Base-by-base conservation (phyloP, 352 stramenopile species). In the Phytophthora constricta region DNA sequence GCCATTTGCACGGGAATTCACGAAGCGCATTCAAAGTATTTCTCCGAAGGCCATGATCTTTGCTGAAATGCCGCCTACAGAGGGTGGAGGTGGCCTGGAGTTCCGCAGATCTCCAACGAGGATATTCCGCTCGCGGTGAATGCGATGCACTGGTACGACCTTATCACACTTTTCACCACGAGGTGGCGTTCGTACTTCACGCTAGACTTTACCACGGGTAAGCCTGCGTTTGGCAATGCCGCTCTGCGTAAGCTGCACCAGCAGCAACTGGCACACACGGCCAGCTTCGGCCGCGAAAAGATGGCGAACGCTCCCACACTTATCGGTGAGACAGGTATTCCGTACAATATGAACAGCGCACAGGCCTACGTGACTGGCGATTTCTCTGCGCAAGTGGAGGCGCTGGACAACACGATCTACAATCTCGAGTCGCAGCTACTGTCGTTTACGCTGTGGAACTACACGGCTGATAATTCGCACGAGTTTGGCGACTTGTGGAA, bases 101-200 rank as follows among this genome's bases (percentile, higher is more conserved):
- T 93, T 94, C 61, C 86, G 11, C 48, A 82, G 5, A 82, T 93
- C 41, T 65, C 72, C 0, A 68, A 59, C 4, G 73, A 68, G 10
- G 68, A 77, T 13, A 63, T 91, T 20, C 81, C 86, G 8, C 74
- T 76, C 26, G 84, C 80, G 1, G 79, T 92, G 39, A 95, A 93
- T 45, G 86, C 84, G n/a, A 95, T 82, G 25, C 91, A 98, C 68
- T 97, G 88, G 87, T 97, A 98, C 74, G 91, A 97, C 61, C 82
- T 72, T 3, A 74, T 92, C 17, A 97, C 90, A 57, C 70, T 97
- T 8, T 90, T 97, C 39, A 57, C 91, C 4, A 80, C 80, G 25
- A 68, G 49, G 13, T 94, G 83, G 79, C 58, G 76, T 17, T 75
- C 87, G 22, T 92, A 83, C 61, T 91, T 96, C 48, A 87, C 76